Conservation (phyloP, 495 filamentous ascomycete species). For the Annulohypoxylon nitens region DNA sequence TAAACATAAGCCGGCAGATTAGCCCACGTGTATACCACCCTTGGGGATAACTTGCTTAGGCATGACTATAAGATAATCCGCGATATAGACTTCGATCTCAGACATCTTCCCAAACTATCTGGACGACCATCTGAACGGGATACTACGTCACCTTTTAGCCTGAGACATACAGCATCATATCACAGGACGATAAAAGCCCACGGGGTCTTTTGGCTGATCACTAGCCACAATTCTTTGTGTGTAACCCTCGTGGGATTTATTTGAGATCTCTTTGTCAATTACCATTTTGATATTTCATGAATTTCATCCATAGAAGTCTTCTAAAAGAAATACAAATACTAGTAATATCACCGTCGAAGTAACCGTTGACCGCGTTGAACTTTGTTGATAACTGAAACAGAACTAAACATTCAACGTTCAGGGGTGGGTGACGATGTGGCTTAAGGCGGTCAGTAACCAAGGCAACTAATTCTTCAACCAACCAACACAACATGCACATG, state of each 20-base stretch:
- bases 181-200: conserved; percentile 2
- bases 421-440: neutral
- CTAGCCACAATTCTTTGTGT: neutral
- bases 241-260: neutral
- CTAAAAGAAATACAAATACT: neutral
- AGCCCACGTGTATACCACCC: conserved; percentile 27
- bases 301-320: neutral
- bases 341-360: neutral
- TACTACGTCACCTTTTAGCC: neutral
- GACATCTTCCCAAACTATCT: neutral
- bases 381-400: neutral
- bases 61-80: neutral
- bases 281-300: neutral
- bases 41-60: neutral
- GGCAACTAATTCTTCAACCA: neutral
- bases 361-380: neutral
- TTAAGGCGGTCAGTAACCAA: neutral
- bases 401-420: neutral
- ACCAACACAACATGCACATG: neutral
- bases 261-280: neutral
- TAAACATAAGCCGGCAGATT: conserved; percentile 9
- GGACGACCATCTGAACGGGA: neutral
- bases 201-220: neutral
- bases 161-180: conserved; percentile 6
- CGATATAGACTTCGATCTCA: conserved; percentile 11